Conservation (phyloP, 1,284 basidiomycete species). For the Irpex sp. region DNA sequence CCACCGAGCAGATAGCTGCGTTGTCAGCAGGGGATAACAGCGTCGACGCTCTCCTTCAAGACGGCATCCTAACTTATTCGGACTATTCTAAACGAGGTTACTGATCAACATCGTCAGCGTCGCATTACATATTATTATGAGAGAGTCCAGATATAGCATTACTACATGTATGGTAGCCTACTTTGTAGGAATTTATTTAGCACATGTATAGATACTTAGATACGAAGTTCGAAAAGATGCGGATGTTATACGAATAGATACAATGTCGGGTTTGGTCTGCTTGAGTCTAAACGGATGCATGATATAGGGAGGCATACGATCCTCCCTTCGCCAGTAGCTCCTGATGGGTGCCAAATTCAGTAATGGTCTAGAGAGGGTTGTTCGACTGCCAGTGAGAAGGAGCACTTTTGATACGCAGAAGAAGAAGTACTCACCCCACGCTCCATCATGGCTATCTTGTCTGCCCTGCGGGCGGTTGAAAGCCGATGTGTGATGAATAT, state of each 20-base stretch:
- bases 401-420: not conserved
- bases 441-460: conserved; percentile 84
- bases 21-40: conserved; percentile 41
- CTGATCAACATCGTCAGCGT: not conserved
- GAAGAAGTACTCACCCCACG: conserved; percentile 51
- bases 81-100: conserved; percentile 45
- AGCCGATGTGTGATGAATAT: conserved; percentile 83
- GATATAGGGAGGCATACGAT: conserved; percentile 65
- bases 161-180: conserved; percentile 9
- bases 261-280: not conserved
- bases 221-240: not conserved
- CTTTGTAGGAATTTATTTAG: not conserved
- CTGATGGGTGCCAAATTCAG: conserved; percentile 75
- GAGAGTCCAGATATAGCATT: not conserved
- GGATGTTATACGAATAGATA: too few species aligned
- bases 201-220: not conserved
- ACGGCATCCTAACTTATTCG: conserved; percentile 59
- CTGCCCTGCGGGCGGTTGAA: conserved; percentile 70
- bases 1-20: conserved; percentile 37
- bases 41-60: conserved; percentile 58
- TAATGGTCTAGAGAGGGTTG: conserved; percentile 49
- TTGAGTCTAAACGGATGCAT: conserved; percentile 47
- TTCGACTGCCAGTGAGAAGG: too few species aligned
- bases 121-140: not conserved
- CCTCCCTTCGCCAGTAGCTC: conserved; percentile 60